Conservation (phyloP, 2,329 filamentous ascomycete genomes). For the Hymenoscyphus fraxineus region DNA sequence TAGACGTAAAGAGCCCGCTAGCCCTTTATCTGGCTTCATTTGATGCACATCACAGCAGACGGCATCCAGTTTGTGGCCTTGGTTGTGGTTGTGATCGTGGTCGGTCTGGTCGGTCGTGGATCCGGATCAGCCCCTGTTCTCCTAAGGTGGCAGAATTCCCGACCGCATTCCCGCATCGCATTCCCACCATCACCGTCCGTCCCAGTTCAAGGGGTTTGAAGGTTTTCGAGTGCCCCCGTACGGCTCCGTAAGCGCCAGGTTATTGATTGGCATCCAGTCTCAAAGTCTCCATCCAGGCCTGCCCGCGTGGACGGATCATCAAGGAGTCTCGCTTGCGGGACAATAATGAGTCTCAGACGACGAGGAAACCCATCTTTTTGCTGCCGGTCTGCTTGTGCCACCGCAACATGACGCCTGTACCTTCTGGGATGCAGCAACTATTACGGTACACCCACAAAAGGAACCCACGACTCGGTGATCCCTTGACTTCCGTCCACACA, state of each 20-base stretch:
- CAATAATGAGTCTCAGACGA: slow-evolving; percentile 2
- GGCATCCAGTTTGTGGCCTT: not conserved
- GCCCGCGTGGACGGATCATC: slow-evolving; percentile 3
- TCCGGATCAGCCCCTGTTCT: not conserved
- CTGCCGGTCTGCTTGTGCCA: slow-evolving; percentile 5
- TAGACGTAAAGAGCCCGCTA: not conserved
- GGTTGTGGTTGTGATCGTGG: no score
- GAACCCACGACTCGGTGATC: slow-evolving; percentile 3
- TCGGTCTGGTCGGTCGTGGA: not conserved
- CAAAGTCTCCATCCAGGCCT: not conserved
- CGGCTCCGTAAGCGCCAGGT: slow-evolving; percentile 1
- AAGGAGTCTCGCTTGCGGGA: slow-evolving; percentile 6
- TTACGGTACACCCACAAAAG: slow-evolving; percentile 3
- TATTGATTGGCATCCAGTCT: slow-evolving; percentile 4
- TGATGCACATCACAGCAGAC: not conserved
- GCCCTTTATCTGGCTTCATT: not conserved
- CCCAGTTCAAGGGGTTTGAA: not conserved
- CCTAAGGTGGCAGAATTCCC: slow-evolving; percentile 6
- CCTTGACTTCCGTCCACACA: slow-evolving; percentile 3
- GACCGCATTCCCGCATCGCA: slow-evolving; percentile 5
- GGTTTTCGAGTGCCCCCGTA: not conserved
- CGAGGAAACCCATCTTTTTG: slow-evolving; percentile 7
- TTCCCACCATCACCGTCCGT: slow-evolving; percentile 2
- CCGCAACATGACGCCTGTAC: slow-evolving; percentile 2
- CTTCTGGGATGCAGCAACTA: slow-evolving; percentile 6